phyloP scores from a whole-genome alignment of 345 rosid species.

The Hirschfeldia incana region DNA sequence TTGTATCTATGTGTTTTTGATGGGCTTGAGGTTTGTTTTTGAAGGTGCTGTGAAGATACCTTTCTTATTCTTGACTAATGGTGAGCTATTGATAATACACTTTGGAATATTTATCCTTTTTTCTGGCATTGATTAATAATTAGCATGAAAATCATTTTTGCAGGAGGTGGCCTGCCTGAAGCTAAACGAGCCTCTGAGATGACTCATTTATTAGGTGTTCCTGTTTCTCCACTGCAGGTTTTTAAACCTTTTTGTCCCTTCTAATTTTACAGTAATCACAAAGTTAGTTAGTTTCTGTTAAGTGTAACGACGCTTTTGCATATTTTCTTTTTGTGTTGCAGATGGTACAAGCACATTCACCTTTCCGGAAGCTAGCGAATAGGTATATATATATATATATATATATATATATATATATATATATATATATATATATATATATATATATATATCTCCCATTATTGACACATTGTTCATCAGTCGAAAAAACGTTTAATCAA shows the following conservation, averaged over 20 bases:
- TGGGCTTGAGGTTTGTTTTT: conserved; percentile 1
- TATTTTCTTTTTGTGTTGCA: conserved; percentile 32
- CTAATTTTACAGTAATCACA: background rate
- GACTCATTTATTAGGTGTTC: conserved; percentile 57
- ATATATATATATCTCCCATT: too few species aligned
- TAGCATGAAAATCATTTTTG: background rate
- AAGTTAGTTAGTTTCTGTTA: background rate
- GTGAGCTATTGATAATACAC: conserved; percentile 36
- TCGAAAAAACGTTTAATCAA: background rate
- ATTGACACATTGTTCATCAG: background rate
- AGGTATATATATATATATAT: conserved; percentile 36
- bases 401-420: conserved; percentile 1
- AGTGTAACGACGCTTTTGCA: background rate
- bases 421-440: conserved; percentile 23
- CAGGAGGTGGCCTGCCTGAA: conserved; percentile 90
- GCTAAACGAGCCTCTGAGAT: conserved; percentile 75
- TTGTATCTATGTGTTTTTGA: background rate
- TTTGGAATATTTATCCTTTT: too few species aligned
- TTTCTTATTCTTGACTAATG: conserved; percentile 76
- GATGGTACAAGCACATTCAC: conserved; percentile 90
- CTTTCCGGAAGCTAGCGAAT: conserved; percentile 61
- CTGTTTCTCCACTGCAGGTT: conserved; percentile 73
- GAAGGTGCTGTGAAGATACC: conserved; percentile 78
- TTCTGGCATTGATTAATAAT: too few species aligned
- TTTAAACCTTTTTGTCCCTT: conserved; percentile 21